Evolutionary conservation across 495 filamentous ascomycete species (phyloP), one percentile per base, ranked within the genome.

Genomic region (Usnea hakonensis): DNA sequence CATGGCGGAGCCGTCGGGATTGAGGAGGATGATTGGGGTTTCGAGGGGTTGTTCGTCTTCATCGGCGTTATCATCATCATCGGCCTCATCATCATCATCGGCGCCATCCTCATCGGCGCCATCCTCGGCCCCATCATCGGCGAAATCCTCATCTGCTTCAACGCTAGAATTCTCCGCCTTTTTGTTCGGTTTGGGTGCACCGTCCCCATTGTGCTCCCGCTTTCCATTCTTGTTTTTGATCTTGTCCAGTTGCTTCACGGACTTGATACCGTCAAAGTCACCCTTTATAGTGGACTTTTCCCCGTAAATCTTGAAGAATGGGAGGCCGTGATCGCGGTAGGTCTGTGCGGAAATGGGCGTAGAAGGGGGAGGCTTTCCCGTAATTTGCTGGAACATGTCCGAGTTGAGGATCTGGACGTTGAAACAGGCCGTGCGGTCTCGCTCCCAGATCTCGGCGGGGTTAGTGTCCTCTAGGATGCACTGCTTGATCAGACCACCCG

Each of bases 331-430:
- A 0, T 60, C 32, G 21, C 68, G 68, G 41, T 81, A 81, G 0
- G 63, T 68, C 16, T 63, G 28, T 9, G 70, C 71, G 10, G 64
- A 65, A 50, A 79, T 67, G 0, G 79, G 76, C 23, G 70, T 71
- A 14, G 37, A 23, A 14, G 78, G 74, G 5, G 71, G 63, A 0
- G 55, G 10, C 14, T 60, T 50, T 0, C 74, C 72, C 1, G 75
- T 81, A 41, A 79, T 70, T 9, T 59, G 55, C 5, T 28, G 52
- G 17, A 68, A 66, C 13, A 46, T 26, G 36, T 43, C 53, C 6
- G 63, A 67, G 62, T 79, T 73, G 46, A 81, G 56, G 35, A 68
- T 61, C 40, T 79, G 76, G 0, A 82, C 68, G 23, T 79, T 75
- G 61, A 79, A 70, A 9, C 72, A 54, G 6, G 71, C 70, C 0